phyloP scores from a whole-genome alignment of 2,329 filamentous ascomycete species.

The Xylaria sp. region DNA sequence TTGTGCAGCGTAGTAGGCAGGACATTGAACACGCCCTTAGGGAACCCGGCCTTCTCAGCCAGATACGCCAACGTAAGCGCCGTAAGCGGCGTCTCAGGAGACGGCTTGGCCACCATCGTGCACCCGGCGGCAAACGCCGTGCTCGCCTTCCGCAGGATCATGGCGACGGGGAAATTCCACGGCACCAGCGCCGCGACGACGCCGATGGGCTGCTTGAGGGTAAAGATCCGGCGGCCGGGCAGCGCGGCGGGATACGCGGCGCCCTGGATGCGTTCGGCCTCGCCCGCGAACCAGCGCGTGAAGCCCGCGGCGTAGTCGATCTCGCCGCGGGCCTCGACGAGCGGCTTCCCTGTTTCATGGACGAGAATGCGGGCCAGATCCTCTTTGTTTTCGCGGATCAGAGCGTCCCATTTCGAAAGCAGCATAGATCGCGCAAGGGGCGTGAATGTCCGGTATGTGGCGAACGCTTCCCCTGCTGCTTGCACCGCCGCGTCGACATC shows the following conservation, averaged over 20 bases:
- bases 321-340: conserved; percentile 64
- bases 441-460: conserved; percentile 68
- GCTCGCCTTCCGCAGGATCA: conserved; percentile 75
- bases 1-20: conserved; percentile 58
- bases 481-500: conserved; percentile 72
- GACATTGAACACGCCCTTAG: conserved; percentile 73
- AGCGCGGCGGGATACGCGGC: conserved; percentile 68
- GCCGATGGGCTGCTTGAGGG: conserved; percentile 79
- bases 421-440: conserved; percentile 70
- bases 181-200: conserved; percentile 75
- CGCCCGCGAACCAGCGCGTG: conserved; percentile 67
- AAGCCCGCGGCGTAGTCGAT: conserved; percentile 66
- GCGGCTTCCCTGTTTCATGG: conserved; percentile 70
- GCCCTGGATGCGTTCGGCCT: conserved; percentile 65
- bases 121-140: conserved; percentile 78
- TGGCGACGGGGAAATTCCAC: conserved; percentile 75
- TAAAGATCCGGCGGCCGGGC: conserved; percentile 73
- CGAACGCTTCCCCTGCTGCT: conserved; percentile 69
- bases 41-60: conserved; percentile 76
- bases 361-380: conserved; percentile 72
- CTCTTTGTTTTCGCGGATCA: conserved; percentile 70
- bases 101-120: conserved; percentile 79
- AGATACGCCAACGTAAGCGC: conserved; percentile 65
- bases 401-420: conserved; percentile 71
- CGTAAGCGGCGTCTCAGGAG: conserved; percentile 72